Evolutionary conservation across 2,329 filamentous ascomycete genomes (phyloP), one percentile per base, ranked within the genome.

Genomic region (Talaromyces verruculosus): DNA sequence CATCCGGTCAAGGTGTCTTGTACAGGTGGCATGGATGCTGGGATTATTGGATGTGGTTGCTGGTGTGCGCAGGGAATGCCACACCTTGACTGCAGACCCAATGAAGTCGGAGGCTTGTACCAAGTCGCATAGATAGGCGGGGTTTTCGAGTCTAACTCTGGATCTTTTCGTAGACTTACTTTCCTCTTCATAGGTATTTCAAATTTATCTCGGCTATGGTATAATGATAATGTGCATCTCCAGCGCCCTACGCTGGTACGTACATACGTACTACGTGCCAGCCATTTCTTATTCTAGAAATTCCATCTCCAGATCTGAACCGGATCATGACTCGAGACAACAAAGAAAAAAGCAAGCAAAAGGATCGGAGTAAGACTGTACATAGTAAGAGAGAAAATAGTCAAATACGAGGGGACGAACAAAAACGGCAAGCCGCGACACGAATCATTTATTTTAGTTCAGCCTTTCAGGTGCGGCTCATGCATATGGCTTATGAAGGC

Each of bases 391-490:
- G 53, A 11, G 51, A 55, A 11, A 22, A 47, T 13, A 35, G 33
- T 35, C 33, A 35, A 47, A 55, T 55, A 55, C 51, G 53, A 57
- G 53, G 33, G 25, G n/a, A 22, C 15, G 33, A 53, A 22, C 5
- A 15, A 22, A 37, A 57, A 22, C 15, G 33, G 53, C 10, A 37
- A 37, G 33, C 49, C 13, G 7, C 25, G 13, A 49, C 51, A 19
- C 28, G 17, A 53, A 53, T 53, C 28, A 19, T 19, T 55, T 37
- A 15, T 37, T 15, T 57, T 13, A 17, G 33, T 57, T 57, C 53
- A 57, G 53, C 33, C 53, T 19, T 53, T 35, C 28, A 35, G 51
- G 51, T 55, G 51, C 28, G 51, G 51, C 51, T 55, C 51, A 55
- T 35, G 51, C 51, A 55, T 6, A 35, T 35, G 51, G 30, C 17